A percentile compares a stretch with the other conserved stretches of the same genome.
phyloP scores from a whole-genome alignment of 2,329 filamentous ascomycete species.

The Pseudocercospora vitis region DNA sequence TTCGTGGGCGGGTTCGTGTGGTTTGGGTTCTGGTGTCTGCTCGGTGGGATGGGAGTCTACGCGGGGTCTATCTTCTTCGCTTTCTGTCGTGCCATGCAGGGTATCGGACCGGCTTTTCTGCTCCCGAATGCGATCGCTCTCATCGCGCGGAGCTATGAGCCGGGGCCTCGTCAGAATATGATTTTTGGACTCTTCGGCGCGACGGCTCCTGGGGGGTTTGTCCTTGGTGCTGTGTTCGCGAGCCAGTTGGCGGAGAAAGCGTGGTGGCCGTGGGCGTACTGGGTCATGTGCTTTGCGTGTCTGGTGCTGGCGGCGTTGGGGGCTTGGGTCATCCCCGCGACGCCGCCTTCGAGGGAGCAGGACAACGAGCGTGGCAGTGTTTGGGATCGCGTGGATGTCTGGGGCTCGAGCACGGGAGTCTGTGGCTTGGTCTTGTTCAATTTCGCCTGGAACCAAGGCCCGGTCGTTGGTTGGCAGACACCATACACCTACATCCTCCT shows the following conservation, averaged over 20 bases:
- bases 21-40: too few species aligned
- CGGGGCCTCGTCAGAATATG: constrained; percentile 42
- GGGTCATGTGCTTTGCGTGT: too few species aligned
- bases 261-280: too few species aligned
- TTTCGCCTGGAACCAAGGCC: constrained; percentile 38
- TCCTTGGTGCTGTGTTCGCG: constrained; percentile 38
- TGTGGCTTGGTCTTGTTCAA: constrained; percentile 37
- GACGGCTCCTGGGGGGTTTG: constrained; percentile 39
- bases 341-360: too few species aligned
- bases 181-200: constrained; percentile 42
- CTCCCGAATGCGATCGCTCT: constrained; percentile 43
- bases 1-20: constrained; percentile 2
- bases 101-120: constrained; percentile 41
- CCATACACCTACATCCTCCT: constrained; percentile 35
- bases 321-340: too few species aligned
- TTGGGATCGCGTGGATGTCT: constrained; percentile 30
- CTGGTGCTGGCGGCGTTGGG: too few species aligned
- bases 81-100: constrained; percentile 43
- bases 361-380: too few species aligned
- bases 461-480: constrained; percentile 36
- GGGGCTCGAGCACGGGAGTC: constrained; percentile 35
- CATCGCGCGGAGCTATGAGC: constrained; percentile 38
- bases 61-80: constrained; percentile 42
- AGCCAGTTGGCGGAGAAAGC: constrained; percentile 37
- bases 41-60: too few species aligned